A percentile compares a stretch with the other conserved stretches of the same genome.
These are phyloP conservation scores for Aspergillus sp. DNA, from an alignment of 2,329 filamentous ascomycete genomes.

Conservation along the genomic window DNA sequence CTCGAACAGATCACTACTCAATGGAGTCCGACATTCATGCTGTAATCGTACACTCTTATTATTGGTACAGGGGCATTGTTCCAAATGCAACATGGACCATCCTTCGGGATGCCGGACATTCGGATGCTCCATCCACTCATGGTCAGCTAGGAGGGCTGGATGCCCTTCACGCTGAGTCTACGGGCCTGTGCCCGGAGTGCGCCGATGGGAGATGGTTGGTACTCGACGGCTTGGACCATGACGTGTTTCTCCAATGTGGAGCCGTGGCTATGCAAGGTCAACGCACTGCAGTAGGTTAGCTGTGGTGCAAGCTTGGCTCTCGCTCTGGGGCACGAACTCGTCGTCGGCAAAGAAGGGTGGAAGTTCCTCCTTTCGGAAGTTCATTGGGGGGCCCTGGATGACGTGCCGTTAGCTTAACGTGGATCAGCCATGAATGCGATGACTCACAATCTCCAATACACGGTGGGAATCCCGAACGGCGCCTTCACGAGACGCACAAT, in stretches of 20 bases:
- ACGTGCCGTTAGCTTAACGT: conserved; percentile 7
- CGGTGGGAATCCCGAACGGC: conserved; percentile 29
- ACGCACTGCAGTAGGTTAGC: conserved; percentile 32
- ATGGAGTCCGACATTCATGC: conserved; percentile 46
- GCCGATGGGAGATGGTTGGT: conserved; percentile 26
- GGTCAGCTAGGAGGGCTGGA: conserved; percentile 18
- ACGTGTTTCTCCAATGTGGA: conserved; percentile 29
- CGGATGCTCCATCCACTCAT: conserved; percentile 11
- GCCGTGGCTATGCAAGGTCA: conserved; percentile 33
- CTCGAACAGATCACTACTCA: conserved; percentile 38
- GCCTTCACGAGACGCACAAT: conserved; percentile 34
- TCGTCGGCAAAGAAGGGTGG: conserved; percentile 38
- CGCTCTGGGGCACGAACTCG: conserved; percentile 31
- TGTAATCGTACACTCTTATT: conserved; percentile 24
- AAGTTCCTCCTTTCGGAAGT: conserved; percentile 44
- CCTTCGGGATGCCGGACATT: background rate
- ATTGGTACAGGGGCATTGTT: background rate
- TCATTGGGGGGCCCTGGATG: conserved; percentile 39
- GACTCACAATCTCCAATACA: conserved; percentile 37
- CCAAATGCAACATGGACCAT: too few relatives aligned
- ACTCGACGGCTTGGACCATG: conserved; percentile 23
- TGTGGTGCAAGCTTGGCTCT: conserved; percentile 3
- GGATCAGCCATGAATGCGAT: background rate
- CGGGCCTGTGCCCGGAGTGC: conserved; percentile 30
- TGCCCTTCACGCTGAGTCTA: conserved; percentile 27